These are phyloP conservation scores for Corrigiola litoralis DNA, from an alignment of 179 eudicot genomes.

Conservation along the genomic window DNA sequence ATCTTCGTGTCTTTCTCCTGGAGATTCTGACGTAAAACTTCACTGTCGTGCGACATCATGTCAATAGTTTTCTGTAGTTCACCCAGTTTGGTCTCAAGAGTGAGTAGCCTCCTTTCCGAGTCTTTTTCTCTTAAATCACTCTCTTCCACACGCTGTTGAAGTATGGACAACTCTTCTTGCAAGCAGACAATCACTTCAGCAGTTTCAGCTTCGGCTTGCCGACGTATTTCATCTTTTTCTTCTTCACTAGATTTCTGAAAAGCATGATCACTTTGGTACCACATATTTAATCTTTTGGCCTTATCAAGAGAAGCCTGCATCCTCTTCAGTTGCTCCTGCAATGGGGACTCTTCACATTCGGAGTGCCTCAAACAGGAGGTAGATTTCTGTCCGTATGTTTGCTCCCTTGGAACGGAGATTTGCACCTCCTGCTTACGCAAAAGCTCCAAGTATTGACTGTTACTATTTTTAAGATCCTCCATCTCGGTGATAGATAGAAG, in stretches of 20 bases:
- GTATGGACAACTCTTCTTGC: conserved; percentile 81
- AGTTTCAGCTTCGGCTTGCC: conserved; percentile 96
- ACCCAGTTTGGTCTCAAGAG: conserved; percentile 40
- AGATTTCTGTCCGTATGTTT: conserved; percentile 29
- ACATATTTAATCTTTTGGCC: conserved; percentile 63
- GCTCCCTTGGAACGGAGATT: conserved; percentile 46
- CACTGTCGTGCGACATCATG: conserved; percentile 42
- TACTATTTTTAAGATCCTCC: conserved; percentile 60
- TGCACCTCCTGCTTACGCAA: conserved; percentile 52
- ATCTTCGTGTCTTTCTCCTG: conserved; percentile 49
- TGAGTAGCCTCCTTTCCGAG: conserved; percentile 36
- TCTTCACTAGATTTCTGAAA: conserved; percentile 58
- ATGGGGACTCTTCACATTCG: conserved; percentile 42
- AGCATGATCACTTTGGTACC: conserved; percentile 63
- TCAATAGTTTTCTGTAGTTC: conserved; percentile 37
- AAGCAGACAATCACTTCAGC: conserved; percentile 92
- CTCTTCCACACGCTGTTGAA: conserved; percentile 73
- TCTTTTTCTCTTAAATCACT: conserved; percentile 53
- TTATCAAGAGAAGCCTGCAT: conserved; percentile 94
- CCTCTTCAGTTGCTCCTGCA: conserved; percentile 61
- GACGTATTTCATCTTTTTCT: conserved; percentile 81
- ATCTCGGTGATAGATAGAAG: conserved; percentile 52
- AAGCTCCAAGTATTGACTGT: conserved; percentile 34
- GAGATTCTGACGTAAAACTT: conserved; percentile 37
- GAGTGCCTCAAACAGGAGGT: conserved; percentile 30